Evolutionary conservation across 495 filamentous ascomycete genomes (phyloP).

Genomic region (Neurospora sp.): DNA sequence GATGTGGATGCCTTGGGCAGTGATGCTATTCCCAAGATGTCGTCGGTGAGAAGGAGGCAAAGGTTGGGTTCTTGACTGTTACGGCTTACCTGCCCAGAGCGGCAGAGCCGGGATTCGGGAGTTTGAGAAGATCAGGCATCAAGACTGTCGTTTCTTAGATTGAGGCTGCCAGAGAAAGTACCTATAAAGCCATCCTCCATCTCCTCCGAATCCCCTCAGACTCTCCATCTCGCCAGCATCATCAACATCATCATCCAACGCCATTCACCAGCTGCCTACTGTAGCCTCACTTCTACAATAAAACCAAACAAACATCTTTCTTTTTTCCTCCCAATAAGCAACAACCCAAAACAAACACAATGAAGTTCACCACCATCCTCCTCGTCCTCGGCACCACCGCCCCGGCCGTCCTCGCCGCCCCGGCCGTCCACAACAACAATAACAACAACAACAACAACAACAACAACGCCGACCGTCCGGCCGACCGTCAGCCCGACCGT

Average conservation of each 20-base stretch:
- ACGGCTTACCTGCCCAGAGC: neutral
- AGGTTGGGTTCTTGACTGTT: neutral
- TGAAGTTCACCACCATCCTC: conserved; percentile 10
- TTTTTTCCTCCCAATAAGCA: neutral
- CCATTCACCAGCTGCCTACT: neutral
- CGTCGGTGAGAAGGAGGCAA: too few relatives aligned
- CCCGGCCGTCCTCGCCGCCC: neutral
- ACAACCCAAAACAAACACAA: conserved; percentile 3
- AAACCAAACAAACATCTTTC: neutral
- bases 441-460: too few relatives aligned
- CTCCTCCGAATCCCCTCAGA: neutral
- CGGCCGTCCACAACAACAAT: too few relatives aligned
- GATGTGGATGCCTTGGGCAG: neutral
- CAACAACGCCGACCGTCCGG: too few relatives aligned
- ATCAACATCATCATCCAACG: neutral
- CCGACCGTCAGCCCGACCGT: too few relatives aligned
- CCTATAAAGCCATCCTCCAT: neutral
- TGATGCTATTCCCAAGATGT: neutral
- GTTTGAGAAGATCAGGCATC: neutral
- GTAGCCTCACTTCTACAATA: neutral
- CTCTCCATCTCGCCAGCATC: neutral
- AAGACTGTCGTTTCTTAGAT: neutral
- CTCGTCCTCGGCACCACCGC: neutral
- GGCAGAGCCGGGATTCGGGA: neutral
- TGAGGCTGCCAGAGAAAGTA: neutral